phyloP scores from a whole-genome alignment of 2,329 filamentous ascomycete genomes.

The Colletotrichum abscissum region DNA sequence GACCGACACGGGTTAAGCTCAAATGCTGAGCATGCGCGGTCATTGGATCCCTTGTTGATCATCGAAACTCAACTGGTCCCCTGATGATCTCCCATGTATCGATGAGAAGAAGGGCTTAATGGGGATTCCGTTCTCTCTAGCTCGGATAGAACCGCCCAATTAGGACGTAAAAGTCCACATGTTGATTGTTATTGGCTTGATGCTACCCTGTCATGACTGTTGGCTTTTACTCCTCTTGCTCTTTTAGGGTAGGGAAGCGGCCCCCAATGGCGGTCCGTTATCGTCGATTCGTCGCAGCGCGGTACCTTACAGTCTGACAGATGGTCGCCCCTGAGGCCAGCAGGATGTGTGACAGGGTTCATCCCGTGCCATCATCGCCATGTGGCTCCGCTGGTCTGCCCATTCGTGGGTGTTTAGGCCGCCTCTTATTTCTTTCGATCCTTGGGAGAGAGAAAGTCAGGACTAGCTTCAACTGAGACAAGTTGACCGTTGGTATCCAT shows the following conservation, averaged over 20 bases:
- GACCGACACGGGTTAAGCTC: neutral
- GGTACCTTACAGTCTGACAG: conserved; percentile 6
- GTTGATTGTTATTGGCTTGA: neutral
- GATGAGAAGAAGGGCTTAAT: neutral
- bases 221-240: neutral
- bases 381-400: conserved; percentile 10
- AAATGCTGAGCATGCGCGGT: neutral
- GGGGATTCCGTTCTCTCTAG: neutral
- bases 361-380: neutral
- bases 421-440: conserved; percentile 17
- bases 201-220: neutral
- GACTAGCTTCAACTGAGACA: neutral
- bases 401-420: conserved; percentile 27
- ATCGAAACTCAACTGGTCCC: neutral
- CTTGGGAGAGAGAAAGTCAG: neutral
- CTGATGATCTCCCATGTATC: neutral
- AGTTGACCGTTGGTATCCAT: neutral
- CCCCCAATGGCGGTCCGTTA: conserved; percentile 10
- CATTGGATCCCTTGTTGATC: neutral
- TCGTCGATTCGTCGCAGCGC: neutral
- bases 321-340: conserved; percentile 11
- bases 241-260: neutral
- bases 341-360: conserved; percentile 5
- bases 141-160: conserved; percentile 9
- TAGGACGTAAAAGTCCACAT: neutral